phyloP scores from a whole-genome alignment of 495 filamentous ascomycete genomes.

The Tuber calosporum region DNA sequence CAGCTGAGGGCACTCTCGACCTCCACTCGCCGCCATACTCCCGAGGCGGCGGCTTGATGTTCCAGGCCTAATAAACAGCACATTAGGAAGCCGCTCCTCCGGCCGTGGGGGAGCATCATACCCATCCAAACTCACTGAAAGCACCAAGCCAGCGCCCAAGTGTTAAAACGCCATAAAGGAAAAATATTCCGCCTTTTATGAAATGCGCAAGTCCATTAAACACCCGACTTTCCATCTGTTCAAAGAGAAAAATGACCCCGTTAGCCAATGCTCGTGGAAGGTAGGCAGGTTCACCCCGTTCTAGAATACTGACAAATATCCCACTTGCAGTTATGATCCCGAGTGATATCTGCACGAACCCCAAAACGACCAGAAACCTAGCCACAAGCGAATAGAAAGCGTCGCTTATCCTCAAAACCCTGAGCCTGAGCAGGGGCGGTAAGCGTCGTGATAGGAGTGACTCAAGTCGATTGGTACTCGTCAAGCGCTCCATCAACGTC shows the following conservation, averaged over 20 bases:
- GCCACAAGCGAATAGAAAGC: conserved; percentile 57
- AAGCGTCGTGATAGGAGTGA: conserved; percentile 47
- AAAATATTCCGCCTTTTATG: conserved; percentile 95
- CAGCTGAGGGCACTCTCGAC: conserved; percentile 64
- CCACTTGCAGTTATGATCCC: conserved; percentile 65
- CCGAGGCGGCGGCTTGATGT: conserved; percentile 61
- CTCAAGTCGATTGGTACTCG: conserved; percentile 45
- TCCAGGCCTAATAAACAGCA: conserved; percentile 61
- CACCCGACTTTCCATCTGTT: conserved; percentile 52
- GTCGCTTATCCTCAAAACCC: conserved; percentile 53
- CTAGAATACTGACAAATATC: conserved; percentile 53
- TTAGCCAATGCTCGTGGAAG: conserved; percentile 14
- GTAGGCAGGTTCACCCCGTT: conserved; percentile 8
- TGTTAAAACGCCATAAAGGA: conserved; percentile 84
- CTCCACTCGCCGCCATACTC: conserved; percentile 54
- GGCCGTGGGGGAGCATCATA: conserved; percentile 28
- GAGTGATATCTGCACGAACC: conserved; percentile 56
- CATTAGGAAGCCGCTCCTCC: conserved; percentile 13
- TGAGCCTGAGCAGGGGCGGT: conserved; percentile 54
- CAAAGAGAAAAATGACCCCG: conserved; percentile 12
- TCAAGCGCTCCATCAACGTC: conserved; percentile 42
- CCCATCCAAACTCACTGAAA: conserved; percentile 88
- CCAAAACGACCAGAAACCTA: conserved; percentile 56
- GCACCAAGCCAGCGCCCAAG: conserved; percentile 85
- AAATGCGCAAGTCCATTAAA: conserved; percentile 90